phyloP scores from a whole-genome alignment of 2,329 filamentous ascomycete species.

The Xylaria sp. region DNA sequence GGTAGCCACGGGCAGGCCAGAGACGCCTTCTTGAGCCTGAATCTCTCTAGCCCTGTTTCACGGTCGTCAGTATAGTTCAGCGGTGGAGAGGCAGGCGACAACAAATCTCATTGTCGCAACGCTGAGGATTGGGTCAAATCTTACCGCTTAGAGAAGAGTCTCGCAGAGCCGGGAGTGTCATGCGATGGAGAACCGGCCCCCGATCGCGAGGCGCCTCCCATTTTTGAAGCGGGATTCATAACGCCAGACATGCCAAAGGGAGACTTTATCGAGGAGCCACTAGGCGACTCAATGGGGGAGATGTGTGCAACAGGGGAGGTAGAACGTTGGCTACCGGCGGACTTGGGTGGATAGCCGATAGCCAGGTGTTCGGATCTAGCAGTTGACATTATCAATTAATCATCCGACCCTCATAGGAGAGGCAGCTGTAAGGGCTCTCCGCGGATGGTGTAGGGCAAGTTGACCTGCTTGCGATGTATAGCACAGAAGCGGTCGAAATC shows the following conservation, averaged over 20 bases:
- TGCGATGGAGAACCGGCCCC: slow-evolving; percentile 97
- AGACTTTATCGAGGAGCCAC: slow-evolving; percentile 72
- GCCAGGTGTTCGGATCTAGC: slow-evolving; percentile 87
- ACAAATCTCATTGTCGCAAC: neutral
- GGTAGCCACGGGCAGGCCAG: slow-evolving; percentile 66
- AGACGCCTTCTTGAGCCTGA: slow-evolving; percentile 92
- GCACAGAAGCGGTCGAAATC: slow-evolving; percentile 42
- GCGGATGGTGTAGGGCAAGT: slow-evolving; percentile 46
- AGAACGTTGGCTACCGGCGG: slow-evolving; percentile 76
- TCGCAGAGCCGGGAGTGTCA: slow-evolving; percentile 75
- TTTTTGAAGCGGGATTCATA: slow-evolving; percentile 68
- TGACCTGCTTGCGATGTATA: slow-evolving; percentile 37
- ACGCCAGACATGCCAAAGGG: slow-evolving; percentile 76
- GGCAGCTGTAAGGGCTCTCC: slow-evolving; percentile 45
- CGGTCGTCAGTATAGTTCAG: slow-evolving; percentile 37
- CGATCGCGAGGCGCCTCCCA: slow-evolving; percentile 73
- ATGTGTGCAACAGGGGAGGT: slow-evolving; percentile 76
- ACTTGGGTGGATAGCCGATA: slow-evolving; percentile 81
- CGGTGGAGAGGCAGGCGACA: slow-evolving; percentile 34
- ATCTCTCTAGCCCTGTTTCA: slow-evolving; percentile 85
- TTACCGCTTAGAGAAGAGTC: slow-evolving; percentile 94
- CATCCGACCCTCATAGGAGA: slow-evolving; percentile 61
- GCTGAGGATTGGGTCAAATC: slow-evolving; percentile 48
- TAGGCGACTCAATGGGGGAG: slow-evolving; percentile 80
- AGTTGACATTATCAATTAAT: slow-evolving; percentile 94